A percentile compares a stretch with the other conserved stretches of the same genome.
Conservation (phyloP, 306 rosid species). For the Bauhinia variegata region DNA sequence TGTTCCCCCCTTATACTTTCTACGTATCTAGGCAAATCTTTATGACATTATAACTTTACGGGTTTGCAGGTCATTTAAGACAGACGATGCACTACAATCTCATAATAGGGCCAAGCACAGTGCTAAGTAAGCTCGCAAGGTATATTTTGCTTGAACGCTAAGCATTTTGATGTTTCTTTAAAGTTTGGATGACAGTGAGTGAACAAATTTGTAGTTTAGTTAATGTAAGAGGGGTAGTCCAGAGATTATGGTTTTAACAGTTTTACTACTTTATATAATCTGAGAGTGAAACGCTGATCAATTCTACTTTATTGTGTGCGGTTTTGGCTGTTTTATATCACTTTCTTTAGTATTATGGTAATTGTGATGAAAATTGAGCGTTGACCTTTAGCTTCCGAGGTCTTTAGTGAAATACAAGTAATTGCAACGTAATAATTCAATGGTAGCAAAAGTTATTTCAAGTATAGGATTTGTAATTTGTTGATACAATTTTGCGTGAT, state of each 20-base stretch:
- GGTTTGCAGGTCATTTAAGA: constrained; percentile 59
- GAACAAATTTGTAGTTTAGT: neutral
- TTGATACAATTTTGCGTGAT: no score
- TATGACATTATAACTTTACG: neutral
- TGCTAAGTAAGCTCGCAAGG: constrained; percentile 40
- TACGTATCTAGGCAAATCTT: neutral
- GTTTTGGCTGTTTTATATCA: no score
- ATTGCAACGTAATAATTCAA: no score
- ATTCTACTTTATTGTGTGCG: neutral
- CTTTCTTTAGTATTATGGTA: neutral
- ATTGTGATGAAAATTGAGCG: neutral
- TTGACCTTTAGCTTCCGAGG: neutral
- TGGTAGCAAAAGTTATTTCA: no score
- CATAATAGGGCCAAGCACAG: constrained; percentile 71
- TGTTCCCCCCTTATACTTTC: neutral
- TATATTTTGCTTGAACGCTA: neutral
- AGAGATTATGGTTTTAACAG: neutral
- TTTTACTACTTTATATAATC: constrained; percentile 16
- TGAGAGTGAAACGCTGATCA: neutral
- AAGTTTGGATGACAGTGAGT: neutral
- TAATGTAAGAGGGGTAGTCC: constrained; percentile 1
- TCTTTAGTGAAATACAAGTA: no score
- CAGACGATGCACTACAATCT: constrained; percentile 62
- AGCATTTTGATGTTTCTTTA: constrained; percentile 10
- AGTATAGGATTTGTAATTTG: no score